Base-by-base conservation (phyloP, 257 asterid species). In the Jacaranda copaia region DNA sequence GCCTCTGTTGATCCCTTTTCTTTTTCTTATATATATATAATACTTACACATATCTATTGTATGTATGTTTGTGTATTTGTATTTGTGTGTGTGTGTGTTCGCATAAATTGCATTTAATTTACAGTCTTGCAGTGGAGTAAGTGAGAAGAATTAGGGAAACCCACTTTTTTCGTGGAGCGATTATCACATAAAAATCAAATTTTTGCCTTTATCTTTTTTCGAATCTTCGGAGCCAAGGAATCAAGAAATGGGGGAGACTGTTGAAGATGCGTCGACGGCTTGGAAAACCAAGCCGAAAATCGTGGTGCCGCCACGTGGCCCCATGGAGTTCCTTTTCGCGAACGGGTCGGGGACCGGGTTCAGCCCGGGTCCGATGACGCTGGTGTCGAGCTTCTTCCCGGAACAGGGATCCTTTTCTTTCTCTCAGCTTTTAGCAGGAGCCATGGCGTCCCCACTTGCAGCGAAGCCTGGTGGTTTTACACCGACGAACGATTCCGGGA, bases 371-470 rank as follows among this genome's bases (percentile, higher is more conserved):
- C 96, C 96, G 74, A 83, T 86, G 89, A 83, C 93, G 0, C 84
- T 88, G 15, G 77, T 88, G 6, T 83, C 96, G 61, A 88, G 80
- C 83, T 81, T 86, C 78, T 89, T 92, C 75, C 80, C 97, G 15
- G 88, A 85, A 59, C 84, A 81, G 88, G 81, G 79, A 74, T 86
- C 81, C 46, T 85, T 85, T 60, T 92, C 97, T 5, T 94, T 90
- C 85, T 92, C 97, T 46, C 96, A 90, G 82, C 87, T 94, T n/a
- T 87, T 94, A 10, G 97, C 94, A 38, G 98, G 96, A 58, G 96
- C 98, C 46, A 92, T 94, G 96, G 92, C 89, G 73, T 94, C 98
- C 15, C 98, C 98, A 0, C 66, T 85, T 14, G 78, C 80, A 39
- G 81, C 75, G 4, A 87, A 84, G 35, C 85, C 86, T 0, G 78